Evolutionary conservation across 2,329 filamentous ascomycete genomes (phyloP), one percentile per base, ranked within the genome.

Genomic region (Aspergillus ustus): DNA sequence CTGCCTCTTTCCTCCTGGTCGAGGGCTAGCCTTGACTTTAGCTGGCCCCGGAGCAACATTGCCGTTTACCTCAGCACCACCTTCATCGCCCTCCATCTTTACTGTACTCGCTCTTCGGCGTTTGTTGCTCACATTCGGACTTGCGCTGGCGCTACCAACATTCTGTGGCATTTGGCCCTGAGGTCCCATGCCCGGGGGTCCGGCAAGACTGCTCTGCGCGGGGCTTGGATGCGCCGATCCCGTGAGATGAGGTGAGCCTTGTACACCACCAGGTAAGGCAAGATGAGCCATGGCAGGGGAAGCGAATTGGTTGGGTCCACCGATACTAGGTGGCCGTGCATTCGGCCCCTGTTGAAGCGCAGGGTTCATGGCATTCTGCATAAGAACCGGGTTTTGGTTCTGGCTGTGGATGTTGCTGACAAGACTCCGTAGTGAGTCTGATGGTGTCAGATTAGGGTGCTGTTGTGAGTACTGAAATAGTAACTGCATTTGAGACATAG

Each of bases 401-500:
- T 78, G 77, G 15, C 67, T 70, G 49, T 81, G 80, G 54, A 80
- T 78, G 49, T 77, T 78, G 46, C 73, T 77, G 57, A 84, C 83
- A 56, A 86, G 81, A 43, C 80, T 78, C 48, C 82, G 77, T 59
- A 89, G 75, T n/a, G 86, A 84, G 66, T 87, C 80, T 20, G 79
- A 77, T 3, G 86, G 84, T 29, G 81, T 80, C 58, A 87, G 70
- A 20, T 82, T 78, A 4, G 79, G 78, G 66, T 86, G 80, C 52
- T 82, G 78, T 60, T 85, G 81, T 25, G 84, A 84, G 66, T 83
- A 85, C 53, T 81, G 79, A 77, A 89, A 87, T 37, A 89, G 74
- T 61, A 83, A 80, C 60, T 83, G 83, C 87, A 90, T 89, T 66
- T 84, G 81, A 57, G 85, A 87, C 72, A 89, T 84, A 31, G 86